Percentiles rank a stretch among this genome's conserved stretches.
These are phyloP conservation scores for Paraconiothyrium brasiliense DNA, from an alignment of 2,329 filamentous ascomycete genomes.

Conservation along the genomic window DNA sequence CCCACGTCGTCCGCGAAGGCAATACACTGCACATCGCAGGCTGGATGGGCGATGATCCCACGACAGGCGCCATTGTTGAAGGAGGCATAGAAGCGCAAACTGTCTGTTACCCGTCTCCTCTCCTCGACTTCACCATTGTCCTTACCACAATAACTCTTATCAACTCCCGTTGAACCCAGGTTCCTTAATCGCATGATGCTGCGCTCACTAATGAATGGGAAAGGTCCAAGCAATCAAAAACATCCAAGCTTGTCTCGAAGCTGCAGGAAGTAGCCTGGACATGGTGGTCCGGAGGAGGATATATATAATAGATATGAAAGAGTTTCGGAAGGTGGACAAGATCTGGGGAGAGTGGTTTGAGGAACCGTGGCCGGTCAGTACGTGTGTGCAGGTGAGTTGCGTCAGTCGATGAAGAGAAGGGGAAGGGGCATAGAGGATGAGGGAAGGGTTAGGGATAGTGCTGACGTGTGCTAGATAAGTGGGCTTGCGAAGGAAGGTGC, in stretches of 20 bases:
- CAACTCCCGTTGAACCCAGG: no score
- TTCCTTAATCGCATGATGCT: no score
- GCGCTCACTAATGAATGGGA: not conserved
- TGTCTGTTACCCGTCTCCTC: not conserved
- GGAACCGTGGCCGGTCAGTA: constrained; percentile 15
- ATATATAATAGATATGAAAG: constrained; percentile 16
- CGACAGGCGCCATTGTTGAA: constrained; percentile 2
- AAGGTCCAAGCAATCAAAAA: constrained; percentile 12
- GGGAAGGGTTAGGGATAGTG: not conserved
- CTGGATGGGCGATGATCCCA: constrained; percentile 17
- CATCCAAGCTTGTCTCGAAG: constrained; percentile 16
- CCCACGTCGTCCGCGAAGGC: constrained; percentile 11
- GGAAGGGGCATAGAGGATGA: not conserved
- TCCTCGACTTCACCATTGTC: no score
- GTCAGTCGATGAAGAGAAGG: no score
- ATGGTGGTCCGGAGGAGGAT: constrained; percentile 12
- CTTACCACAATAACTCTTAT: no score
- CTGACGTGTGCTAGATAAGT: constrained; percentile 4
- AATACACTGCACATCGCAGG: constrained; percentile 12
- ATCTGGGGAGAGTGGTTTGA: constrained; percentile 12
- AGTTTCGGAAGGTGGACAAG: constrained; percentile 15
- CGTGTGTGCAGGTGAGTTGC: constrained; percentile 12
- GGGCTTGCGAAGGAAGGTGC: constrained; percentile 15
- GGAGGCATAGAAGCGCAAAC: constrained; percentile 9
- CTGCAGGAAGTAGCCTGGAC: constrained; percentile 13